phyloP scores from a whole-genome alignment of 768 basidiomycete species.

The Lactarius indigo region DNA sequence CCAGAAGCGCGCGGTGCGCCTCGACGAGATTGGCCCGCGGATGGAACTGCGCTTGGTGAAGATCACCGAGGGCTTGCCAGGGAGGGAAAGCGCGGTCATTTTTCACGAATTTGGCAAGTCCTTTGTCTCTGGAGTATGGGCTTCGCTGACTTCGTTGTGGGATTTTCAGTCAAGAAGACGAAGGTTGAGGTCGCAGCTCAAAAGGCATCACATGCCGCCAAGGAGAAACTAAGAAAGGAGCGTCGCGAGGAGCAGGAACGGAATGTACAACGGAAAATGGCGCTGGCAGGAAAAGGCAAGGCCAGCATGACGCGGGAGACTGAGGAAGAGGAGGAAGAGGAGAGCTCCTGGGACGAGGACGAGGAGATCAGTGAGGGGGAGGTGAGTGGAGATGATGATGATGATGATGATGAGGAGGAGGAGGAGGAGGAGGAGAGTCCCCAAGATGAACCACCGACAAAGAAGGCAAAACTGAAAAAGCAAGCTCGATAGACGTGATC shows the following conservation, averaged over 20 bases:
- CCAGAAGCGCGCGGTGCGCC: slow-evolving; percentile 81
- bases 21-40: slow-evolving; percentile 93
- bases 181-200: slow-evolving; percentile 67
- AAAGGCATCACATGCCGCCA: slow-evolving; percentile 72
- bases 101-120: slow-evolving; percentile 89
- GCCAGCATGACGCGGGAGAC: slow-evolving; percentile 20
- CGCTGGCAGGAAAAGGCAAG: slow-evolving; percentile 34
- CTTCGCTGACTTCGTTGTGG: not conserved
- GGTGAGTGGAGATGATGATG: slow-evolving; percentile 40
- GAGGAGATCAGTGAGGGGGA: slow-evolving; percentile 61
- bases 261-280: slow-evolving; percentile 81
- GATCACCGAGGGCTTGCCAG: slow-evolving; percentile 90
- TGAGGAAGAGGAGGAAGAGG: slow-evolving; percentile 38
- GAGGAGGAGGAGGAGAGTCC: slow-evolving; percentile 48
- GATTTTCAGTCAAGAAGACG: slow-evolving; percentile 78
- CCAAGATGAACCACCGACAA: slow-evolving; percentile 44
- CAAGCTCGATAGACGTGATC: slow-evolving; percentile 41
- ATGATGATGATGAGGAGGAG: slow-evolving; percentile 39
- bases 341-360: slow-evolving; percentile 52
- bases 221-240: slow-evolving; percentile 69
- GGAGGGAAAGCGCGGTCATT: slow-evolving; percentile 88
- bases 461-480: slow-evolving; percentile 52
- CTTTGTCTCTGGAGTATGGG: slow-evolving; percentile 9
- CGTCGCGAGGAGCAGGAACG: slow-evolving; percentile 86
- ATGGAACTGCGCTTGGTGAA: slow-evolving; percentile 93